Evolutionary conservation across 352 stramenopile genomes (phyloP), one percentile per base, ranked within the genome.

Genomic region (Phytopythium helicoides): DNA sequence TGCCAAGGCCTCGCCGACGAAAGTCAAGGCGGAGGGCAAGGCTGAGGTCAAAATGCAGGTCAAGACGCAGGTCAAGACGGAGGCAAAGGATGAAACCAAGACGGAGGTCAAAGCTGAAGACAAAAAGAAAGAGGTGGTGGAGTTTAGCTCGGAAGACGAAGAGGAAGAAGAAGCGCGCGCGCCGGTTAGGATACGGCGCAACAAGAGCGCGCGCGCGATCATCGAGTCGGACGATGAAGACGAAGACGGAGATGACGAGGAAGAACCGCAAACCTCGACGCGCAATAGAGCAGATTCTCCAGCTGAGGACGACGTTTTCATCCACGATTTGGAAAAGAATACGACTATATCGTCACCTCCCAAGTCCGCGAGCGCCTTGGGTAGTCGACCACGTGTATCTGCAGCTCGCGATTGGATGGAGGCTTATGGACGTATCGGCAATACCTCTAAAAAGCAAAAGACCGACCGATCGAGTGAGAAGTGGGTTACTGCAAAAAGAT

Each of bases 351-450:
- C 44, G 22, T 14, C 5, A 21, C 28, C 12, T 15, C 5, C 0
- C 44, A 11, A 36, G 15, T 6, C 16, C 7, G 16, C n/a, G 16
- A 50, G 44, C 44, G 16, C 44, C 1, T 6, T 50, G 15, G 26
- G 44, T 26, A 33, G n/a, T 39, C 44, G 33, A 10, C 46, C 31
- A 10, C 46, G 46, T 31, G 46, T 42, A 6, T 77, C 68, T 18
- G 61, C 68, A 19, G 68, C 64, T 0, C 67, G 61, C 25, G 64
- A 79, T 48, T 89, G 79, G 79, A 86, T 89, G 79, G 71, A 75
- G 5, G 66, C 67, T 10, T 89, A 83, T 35, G 68, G 68, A 44
- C 64, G 64, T 22, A 51, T 52, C 21, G 12, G 18, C n/a, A 18
- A 11, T 26, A 44, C 50, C n/a, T 37, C 22, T 8, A 71, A 73